These are phyloP conservation scores for Backusella sp. DNA, from an alignment of 192 early-diverging fungal genomes.

Conservation along the genomic window DNA sequence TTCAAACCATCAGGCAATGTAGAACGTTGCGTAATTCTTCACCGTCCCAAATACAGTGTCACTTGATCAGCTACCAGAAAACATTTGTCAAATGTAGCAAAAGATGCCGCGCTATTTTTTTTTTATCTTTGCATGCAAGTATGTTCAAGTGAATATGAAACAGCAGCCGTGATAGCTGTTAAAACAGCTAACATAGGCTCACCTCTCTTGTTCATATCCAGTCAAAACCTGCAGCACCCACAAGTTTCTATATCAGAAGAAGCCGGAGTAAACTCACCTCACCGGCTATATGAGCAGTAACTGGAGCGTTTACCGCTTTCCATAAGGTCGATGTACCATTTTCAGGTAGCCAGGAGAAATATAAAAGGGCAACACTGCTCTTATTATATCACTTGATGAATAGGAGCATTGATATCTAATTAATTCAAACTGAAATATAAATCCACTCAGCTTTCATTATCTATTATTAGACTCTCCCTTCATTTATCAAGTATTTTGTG, in stretches of 20 bases:
- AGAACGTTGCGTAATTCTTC: conserved; percentile 82
- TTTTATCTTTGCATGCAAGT: conserved; percentile 61
- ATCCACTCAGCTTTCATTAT: too few relatives aligned
- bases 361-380: too few relatives aligned
- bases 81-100: conserved; percentile 44
- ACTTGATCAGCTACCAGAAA: conserved; percentile 68
- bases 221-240: conserved; percentile 52
- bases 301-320: too few relatives aligned
- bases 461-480: too few relatives aligned
- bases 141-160: conserved; percentile 65
- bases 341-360: too few relatives aligned
- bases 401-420: too few relatives aligned
- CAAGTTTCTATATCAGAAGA: not conserved
- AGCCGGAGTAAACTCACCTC: too few relatives aligned
- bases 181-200: conserved; percentile 64
- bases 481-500: too few relatives aligned
- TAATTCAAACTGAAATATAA: too few relatives aligned
- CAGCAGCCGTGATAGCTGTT: conserved; percentile 64
- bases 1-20: conserved; percentile 89
- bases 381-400: too few relatives aligned
- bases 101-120: conserved; percentile 42
- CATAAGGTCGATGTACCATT: too few relatives aligned
- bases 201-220: conserved; percentile 46
- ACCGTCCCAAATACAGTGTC: conserved; percentile 68
- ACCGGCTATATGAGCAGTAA: too few relatives aligned